Evolutionary conservation across 805 yeast species (phyloP), one percentile per base, ranked within the genome.

Genomic region (Scheffersomyces ergatensis): DNA sequence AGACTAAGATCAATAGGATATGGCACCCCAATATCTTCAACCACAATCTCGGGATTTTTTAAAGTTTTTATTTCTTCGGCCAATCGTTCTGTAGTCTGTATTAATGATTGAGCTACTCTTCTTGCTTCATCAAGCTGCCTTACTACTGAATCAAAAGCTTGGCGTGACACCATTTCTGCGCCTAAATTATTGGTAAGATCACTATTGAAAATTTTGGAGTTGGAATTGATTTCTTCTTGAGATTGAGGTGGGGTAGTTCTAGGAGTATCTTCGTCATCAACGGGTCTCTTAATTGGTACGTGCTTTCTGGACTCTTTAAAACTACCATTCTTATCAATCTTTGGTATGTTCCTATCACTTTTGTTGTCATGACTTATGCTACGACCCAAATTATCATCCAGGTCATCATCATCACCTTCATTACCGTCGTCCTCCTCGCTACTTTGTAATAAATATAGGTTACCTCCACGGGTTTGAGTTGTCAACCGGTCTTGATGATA

Each of bases 191-290:
- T 32, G 30, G 43, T 46, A 21, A 18, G 20, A 19, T 49, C 48
- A 7, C 34, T 20, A 11, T 34, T 17, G 14, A 39, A 19, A 35
- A 35, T 29, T 25, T 37, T 35, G 8, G 31, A 27, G 11, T 44
- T 17, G 8, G 31, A 27, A 13, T 44, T 17, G 31, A 46, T 33
- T 19, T 46, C 36, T 38, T 57, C 60, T 38, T 49, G 54, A 21
- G 69, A 63, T 11, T 45, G 54, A 1, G 71, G 70, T 3, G 69
- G 69, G 2, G 69, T 58, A 3, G 70, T 63, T 8, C 49, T 48
- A 14, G 68, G 67, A 9, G 65, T 55, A n/a, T 36, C 49, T 14
- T 39, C 43, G 8, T 46, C 46, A 12, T 34, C 26, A 1, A 39
- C 36, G 3, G 39, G 30, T 2, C 31, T 21, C 26, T 26, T 34